Evolutionary conservation across 2,329 filamentous ascomycete genomes (phyloP), one percentile per base, ranked within the genome.

Genomic region (Didymella segeticola): DNA sequence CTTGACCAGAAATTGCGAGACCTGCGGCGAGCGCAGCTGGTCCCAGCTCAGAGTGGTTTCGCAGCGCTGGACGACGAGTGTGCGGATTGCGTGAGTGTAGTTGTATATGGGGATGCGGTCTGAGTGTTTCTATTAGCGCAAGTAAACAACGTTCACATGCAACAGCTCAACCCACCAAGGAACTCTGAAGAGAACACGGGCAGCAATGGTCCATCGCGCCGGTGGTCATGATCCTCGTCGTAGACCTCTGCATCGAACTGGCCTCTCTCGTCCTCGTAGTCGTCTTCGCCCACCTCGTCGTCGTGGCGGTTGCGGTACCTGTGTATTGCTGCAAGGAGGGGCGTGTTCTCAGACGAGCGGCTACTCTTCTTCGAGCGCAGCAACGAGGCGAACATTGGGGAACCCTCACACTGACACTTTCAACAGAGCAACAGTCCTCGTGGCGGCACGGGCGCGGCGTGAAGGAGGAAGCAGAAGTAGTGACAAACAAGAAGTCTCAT

Each of bases 21-120:
- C 89, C 72, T 98, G 93, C 3, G 93, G 93, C n/a, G 92, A 96
- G 60, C 93, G 86, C 58, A 98, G 81, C 74, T 98, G 93, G 61
- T 98, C 93, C 93, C 93, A 98, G 14, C 91, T 89, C 43, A 98
- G 79, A 0, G 91, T 93, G 1, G 93, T 97, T 78, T 98, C 93
- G 75, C 91, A 96, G 70, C 90, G 87, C 54, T 90, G 83, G 62
- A 90, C 85, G 56, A 98, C 87, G 51, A 97, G 83, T 47, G 92
- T 86, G 62, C 93, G 89, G 59, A 97, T 93, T 26, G 90, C 86
- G 75, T 97, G 93, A 23, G 93, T 96, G 62, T 96, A 86, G 74
- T 87, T 89, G 79, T 97, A 97, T 53, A 96, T 86, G 17, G 93
- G 93, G 6, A 97, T 82, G 9, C 89, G 83, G 77, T 96, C 93